Conservation (phyloP, 2,329 filamentous ascomycete genomes). For the Aureobasidium sp. region DNA sequence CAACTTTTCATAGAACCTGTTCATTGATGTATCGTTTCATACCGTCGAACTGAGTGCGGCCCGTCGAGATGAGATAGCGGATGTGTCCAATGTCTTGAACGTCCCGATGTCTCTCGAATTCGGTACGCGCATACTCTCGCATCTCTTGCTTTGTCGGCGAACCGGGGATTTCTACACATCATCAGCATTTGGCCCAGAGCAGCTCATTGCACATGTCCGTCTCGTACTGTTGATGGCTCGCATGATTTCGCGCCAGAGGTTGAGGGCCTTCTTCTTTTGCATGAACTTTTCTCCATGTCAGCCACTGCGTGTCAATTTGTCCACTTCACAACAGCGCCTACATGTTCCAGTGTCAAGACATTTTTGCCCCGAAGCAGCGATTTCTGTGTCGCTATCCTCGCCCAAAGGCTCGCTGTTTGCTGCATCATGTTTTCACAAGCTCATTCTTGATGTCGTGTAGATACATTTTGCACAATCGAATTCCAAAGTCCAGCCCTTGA, state of each 20-base stretch:
- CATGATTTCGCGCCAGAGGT: slow-evolving; percentile 43
- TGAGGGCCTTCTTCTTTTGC: slow-evolving; percentile 40
- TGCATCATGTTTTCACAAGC: slow-evolving; percentile 2
- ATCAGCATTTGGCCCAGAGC: background rate
- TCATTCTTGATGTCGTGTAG: slow-evolving; percentile 3
- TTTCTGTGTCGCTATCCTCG: slow-evolving; percentile 27
- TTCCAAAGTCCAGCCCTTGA: slow-evolving; percentile 2
- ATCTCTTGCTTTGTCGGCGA: slow-evolving; percentile 37
- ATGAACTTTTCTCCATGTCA: slow-evolving; percentile 37
- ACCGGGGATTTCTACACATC: slow-evolving; percentile 29
- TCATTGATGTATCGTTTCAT: slow-evolving; percentile 40
- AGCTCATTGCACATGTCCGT: background rate
- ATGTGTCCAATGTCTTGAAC: slow-evolving; percentile 44
- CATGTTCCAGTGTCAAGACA: slow-evolving; percentile 32
- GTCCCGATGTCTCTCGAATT: slow-evolving; percentile 42
- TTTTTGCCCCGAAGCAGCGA: slow-evolving; percentile 25
- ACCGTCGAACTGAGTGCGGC: slow-evolving; percentile 45
- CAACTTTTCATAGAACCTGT: slow-evolving; percentile 21
- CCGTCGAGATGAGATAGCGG: slow-evolving; percentile 42
- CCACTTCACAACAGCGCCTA: slow-evolving; percentile 15
- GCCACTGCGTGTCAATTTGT: background rate
- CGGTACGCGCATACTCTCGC: slow-evolving; percentile 41
- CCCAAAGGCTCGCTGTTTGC: slow-evolving; percentile 20
- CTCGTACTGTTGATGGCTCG: slow-evolving; percentile 34
- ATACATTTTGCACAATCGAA: slow-evolving; percentile 15